Evolutionary conservation across 2,329 filamentous ascomycete species (phyloP), one percentile per base, ranked within the genome.

Genomic region (Scytalidium sp.): DNA sequence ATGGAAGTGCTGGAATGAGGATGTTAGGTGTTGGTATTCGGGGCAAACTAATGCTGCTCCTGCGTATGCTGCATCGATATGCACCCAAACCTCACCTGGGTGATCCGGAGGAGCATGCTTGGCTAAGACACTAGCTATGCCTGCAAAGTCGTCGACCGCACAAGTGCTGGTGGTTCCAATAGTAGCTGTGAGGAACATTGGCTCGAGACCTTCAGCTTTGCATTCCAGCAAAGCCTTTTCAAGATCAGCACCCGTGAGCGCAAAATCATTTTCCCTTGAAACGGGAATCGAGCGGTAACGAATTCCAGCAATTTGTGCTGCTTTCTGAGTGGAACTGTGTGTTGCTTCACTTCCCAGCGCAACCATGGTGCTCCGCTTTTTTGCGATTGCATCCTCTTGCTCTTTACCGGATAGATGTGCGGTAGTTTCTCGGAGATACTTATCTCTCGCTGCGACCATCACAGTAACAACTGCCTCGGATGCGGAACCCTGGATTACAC

Each of bases 41-140:
- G 90, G 87, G 19, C 88, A 85, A 3, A 96, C 74, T 3, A 97
- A 81, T 1, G 92, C 88, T 0, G 90, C 84, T 2, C 93, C 93
- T 1, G 93, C 93, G 68, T 96, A 97, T 1, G 93, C 93, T 10
- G 90, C 93, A 70, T 97, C 93, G 47, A 97, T 82, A 69, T 97
- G 93, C 19, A 96, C 87, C 92, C 93, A 97, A 47, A 97, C 73
- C 56, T 82, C 75, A 47, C 75, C 73, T 10, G 63, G 56, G 3
- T 63, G 19, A 62, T 69, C 43, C 57, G 67, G 53, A 63, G 70
- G 70, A 57, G 66, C 50, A 61, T 70, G 62, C 61, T 62, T 49
- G 54, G 69, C 39, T 53, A 72, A 25, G 27, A 64, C 43, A 51
- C 65, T 47, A 46, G 61, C 49, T 56, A 66, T 60, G 49, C 64